phyloP scores from a whole-genome alignment of 192 early-diverging fungal species.

The Gonapodya sp. region DNA sequence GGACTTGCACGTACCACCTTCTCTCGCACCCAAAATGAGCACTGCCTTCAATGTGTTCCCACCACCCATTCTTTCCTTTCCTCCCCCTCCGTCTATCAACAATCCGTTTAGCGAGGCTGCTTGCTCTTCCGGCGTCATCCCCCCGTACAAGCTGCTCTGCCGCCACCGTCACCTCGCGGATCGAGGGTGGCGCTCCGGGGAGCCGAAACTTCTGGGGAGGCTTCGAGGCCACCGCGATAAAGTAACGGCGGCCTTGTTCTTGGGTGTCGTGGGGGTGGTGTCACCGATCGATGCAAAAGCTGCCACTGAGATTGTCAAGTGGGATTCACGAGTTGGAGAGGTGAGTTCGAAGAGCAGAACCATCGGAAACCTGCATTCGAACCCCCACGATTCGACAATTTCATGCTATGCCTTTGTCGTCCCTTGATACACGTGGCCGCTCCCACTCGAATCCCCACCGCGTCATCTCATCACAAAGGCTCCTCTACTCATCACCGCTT shows the following conservation, averaged over 20 bases:
- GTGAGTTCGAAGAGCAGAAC: no score
- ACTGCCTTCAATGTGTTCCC: background rate
- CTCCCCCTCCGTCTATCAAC: background rate
- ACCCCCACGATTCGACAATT: background rate
- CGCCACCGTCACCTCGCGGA: background rate
- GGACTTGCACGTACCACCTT: background rate
- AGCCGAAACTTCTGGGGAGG: background rate
- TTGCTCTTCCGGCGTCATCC: no score
- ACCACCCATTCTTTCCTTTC: background rate
- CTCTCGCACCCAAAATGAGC: background rate
- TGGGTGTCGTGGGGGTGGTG: background rate
- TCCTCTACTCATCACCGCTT: background rate
- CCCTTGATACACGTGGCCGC: no score
- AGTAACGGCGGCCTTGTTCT: background rate
- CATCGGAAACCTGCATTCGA: background rate
- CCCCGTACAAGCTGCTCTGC: background rate
- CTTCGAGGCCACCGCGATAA: background rate
- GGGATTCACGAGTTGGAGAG: no score
- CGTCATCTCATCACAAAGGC: background rate
- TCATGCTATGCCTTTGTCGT: no score
- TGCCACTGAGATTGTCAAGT: no score
- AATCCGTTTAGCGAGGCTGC: background rate
- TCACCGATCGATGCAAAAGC: no score
- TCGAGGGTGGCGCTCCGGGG: background rate
- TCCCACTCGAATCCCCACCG: no score